Base-by-base conservation (phyloP, 306 rosid genomes). In the Medicago arabica region DNA sequence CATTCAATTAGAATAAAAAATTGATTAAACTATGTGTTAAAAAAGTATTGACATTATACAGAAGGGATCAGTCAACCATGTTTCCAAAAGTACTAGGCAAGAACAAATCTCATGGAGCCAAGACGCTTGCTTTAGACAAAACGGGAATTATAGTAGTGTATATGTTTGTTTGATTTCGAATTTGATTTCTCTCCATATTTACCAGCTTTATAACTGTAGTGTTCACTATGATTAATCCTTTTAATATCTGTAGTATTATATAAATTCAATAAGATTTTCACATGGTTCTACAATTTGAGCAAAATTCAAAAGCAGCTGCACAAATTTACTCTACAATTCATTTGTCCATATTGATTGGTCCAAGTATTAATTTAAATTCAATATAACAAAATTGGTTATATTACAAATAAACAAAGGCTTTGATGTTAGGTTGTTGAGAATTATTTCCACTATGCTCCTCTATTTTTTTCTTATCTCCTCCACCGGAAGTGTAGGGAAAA, bases 1-100 rank as follows among this genome's bases (percentile, higher is more conserved):
- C 67, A 76, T 78, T 54, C 77, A 83, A 19, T 80, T 72, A 73
- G 71, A 69, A 72, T 11, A 75, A 74, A 34, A 80, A 13, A 49
- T 3, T 5, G 13, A 41, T 71, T 71, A 81, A 19, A 59, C 36
- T 18, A 2, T 44, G 15, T 9, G 4, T 18, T 65, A 6, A 43
- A 21, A 59, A 62, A 41, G 31, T 2, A 72, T 55, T 55, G 75
- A 44, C 14, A 46, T 55, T 38, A 41, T 10, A 68, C 55, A 51
- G 38, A 46, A 54, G 34, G 55, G 62, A 74, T 31, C 59, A 43
- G 68, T 58, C 60, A 64, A 50, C 39, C 11, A 9, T 53, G 41
- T 36, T 62, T 72, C 51, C 23, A 60, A 51, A 71, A 43, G 46
- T 54, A 15, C 46, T 9, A 79, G 72, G 39, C 55, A 38, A n/a